Percentiles rank a stretch among this genome's conserved stretches.
These are phyloP conservation scores for Lathyrus aphaca DNA, from an alignment of 306 rosid genomes.

Conservation along the genomic window DNA sequence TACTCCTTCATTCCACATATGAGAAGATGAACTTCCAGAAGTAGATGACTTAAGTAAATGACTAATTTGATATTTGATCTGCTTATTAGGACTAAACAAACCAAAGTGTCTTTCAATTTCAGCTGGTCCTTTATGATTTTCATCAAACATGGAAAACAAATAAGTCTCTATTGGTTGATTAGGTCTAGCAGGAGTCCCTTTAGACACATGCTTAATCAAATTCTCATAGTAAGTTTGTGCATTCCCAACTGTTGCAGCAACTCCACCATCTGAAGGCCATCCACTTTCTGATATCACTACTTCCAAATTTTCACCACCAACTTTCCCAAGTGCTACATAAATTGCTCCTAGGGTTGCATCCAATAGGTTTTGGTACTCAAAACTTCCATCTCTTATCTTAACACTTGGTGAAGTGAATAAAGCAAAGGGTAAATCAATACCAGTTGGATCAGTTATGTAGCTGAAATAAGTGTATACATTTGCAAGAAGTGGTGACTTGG, in stretches of 20 bases:
- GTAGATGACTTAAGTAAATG: not conserved
- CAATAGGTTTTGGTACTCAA: conserved; percentile 50
- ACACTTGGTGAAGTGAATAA: not conserved
- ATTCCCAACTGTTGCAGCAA: conserved; percentile 38
- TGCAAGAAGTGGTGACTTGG: conserved; percentile 59
- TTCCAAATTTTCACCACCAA: conserved; percentile 45
- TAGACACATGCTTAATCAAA: conserved; percentile 47
- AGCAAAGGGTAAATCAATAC: not conserved
- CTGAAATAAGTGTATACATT: conserved; percentile 60
- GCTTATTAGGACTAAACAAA: conserved; percentile 36
- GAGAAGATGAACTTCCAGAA: not conserved
- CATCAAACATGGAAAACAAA: conserved; percentile 46
- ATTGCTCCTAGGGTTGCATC: conserved; percentile 52
- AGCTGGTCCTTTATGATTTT: conserved; percentile 14
- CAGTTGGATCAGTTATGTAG: not conserved
- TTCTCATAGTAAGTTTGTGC: conserved; percentile 50
- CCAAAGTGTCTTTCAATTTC: conserved; percentile 42
- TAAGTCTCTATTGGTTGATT: conserved; percentile 27
- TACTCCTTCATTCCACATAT: not conserved
- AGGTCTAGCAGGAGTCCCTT: conserved; percentile 55
- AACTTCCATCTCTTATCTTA: not conserved
- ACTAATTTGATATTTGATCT: conserved; percentile 35
- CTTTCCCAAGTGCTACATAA: conserved; percentile 56
- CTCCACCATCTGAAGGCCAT: conserved; percentile 42
- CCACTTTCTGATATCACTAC: conserved; percentile 38